Conservation (phyloP, 805 yeast species). For the Yarrowia alimentaria region DNA sequence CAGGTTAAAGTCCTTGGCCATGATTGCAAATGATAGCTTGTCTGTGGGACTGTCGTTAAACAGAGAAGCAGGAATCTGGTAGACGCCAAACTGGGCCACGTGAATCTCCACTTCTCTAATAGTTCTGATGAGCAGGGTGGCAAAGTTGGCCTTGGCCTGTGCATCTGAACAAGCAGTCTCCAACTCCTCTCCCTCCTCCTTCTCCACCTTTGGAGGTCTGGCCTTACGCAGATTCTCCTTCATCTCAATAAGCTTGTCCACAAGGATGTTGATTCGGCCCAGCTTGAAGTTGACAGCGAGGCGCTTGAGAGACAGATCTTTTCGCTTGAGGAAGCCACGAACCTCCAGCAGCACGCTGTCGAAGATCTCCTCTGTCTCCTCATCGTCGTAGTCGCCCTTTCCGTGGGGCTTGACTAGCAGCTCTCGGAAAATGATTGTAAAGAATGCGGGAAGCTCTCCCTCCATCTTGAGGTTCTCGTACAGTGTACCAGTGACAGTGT, state of each 20-base stretch:
- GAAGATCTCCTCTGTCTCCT: conserved; percentile 37
- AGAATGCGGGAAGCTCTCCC: conserved; percentile 37
- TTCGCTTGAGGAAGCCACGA: conserved; percentile 38
- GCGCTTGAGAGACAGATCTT: conserved; percentile 38
- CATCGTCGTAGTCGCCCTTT: conserved; percentile 37
- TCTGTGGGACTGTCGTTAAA: conserved; percentile 26
- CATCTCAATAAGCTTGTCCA: conserved; percentile 31
- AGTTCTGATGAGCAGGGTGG: conserved; percentile 38
- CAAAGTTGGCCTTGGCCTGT: conserved; percentile 33
- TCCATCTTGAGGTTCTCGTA: conserved; percentile 35
- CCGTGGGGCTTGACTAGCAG: conserved; percentile 36
- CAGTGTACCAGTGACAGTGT: conserved; percentile 41
- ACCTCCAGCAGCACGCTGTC: conserved; percentile 37
- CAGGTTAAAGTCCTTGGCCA: conserved; percentile 40
- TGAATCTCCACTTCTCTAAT: conserved; percentile 42
- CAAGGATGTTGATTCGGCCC: conserved; percentile 36
- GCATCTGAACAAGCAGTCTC: conserved; percentile 28
- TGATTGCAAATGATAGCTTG: conserved; percentile 33
- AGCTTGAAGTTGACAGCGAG: conserved; percentile 36
- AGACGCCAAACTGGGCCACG: conserved; percentile 37
- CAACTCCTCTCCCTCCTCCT: not conserved
- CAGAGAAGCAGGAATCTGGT: conserved; percentile 35
- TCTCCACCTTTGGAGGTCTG: conserved; percentile 29
- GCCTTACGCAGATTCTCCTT: too few relatives aligned
- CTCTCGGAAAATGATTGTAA: conserved; percentile 35